phyloP scores from a whole-genome alignment of 768 basidiomycete genomes.

The Lentinula guzmanii region DNA sequence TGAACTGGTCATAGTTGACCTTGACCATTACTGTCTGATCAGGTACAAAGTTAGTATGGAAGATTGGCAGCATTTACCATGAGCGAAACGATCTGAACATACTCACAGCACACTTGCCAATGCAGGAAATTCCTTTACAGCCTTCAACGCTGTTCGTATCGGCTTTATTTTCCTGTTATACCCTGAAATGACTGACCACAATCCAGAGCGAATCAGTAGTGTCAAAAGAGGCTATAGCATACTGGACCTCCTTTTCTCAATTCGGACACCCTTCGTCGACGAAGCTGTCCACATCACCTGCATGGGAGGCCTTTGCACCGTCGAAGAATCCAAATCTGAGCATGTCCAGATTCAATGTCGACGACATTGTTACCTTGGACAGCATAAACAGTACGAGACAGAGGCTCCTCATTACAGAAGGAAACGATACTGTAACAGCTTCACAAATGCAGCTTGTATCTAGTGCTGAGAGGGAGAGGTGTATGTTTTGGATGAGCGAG shows the following conservation, averaged over 20 bases:
- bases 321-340: background rate
- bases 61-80: background rate
- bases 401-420: conserved; percentile 21
- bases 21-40: background rate
- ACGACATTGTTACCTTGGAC: background rate
- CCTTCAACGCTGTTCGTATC: conserved; percentile 27
- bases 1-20: background rate
- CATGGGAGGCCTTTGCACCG: conserved; percentile 19
- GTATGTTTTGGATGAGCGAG: conserved; percentile 36
- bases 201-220: conserved; percentile 29
- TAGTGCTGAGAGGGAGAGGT: conserved; percentile 24
- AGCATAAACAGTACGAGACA: conserved; percentile 9
- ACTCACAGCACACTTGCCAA: conserved; percentile 20
- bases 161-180: background rate
- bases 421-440: conserved; percentile 17
- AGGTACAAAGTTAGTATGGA: conserved; percentile 23
- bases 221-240: conserved; percentile 32
- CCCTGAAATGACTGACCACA: background rate
- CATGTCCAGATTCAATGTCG: background rate
- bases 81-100: too few relatives aligned
- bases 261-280: conserved; percentile 20
- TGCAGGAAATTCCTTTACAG: conserved; percentile 28
- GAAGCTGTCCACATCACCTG: conserved; percentile 17
- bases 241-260: conserved; percentile 38
- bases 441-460: conserved; percentile 24